phyloP scores from a whole-genome alignment of 306 rosid genomes.

The Lathyrus tuberosus region DNA sequence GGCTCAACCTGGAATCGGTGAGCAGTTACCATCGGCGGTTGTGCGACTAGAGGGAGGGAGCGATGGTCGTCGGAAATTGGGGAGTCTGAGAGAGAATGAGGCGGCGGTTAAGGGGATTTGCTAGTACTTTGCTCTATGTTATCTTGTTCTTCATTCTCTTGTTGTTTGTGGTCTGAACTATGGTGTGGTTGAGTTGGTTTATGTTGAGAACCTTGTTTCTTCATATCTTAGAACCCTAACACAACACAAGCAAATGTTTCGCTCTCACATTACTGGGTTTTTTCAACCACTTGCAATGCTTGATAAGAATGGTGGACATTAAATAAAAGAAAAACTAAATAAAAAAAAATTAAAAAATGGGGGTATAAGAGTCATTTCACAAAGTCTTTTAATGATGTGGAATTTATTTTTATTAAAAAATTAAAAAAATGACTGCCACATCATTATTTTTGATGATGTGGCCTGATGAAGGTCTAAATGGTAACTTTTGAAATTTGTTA shows the following conservation, averaged over 20 bases:
- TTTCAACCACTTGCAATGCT: not conserved
- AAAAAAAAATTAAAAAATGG: too few species aligned
- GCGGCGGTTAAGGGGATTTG: constrained; percentile 55
- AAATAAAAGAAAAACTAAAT: too few species aligned
- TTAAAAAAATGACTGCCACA: too few species aligned
- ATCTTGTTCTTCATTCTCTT: not conserved
- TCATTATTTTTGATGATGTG: too few species aligned
- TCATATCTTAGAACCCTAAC: not conserved
- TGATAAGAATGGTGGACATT: too few species aligned
- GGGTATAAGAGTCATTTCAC: too few species aligned
- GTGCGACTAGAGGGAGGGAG: constrained; percentile 37
- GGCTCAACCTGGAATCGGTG: constrained; percentile 62
- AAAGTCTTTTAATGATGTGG: too few species aligned
- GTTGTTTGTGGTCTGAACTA: not conserved
- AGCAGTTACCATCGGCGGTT: constrained; percentile 44
- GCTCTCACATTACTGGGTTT: not conserved
- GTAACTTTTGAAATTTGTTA: too few species aligned
- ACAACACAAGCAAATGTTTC: not conserved
- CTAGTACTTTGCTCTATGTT: constrained; percentile 16
- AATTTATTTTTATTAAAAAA: too few species aligned
- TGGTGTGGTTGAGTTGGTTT: not conserved
- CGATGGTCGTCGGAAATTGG: constrained; percentile 50
- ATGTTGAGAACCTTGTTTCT: not conserved
- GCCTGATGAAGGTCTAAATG: too few species aligned
- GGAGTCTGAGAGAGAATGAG: constrained; percentile 44